Evolutionary conservation across 2,329 filamentous ascomycete genomes (phyloP), one percentile per base, ranked within the genome.

Genomic region (Fusarium sp.): DNA sequence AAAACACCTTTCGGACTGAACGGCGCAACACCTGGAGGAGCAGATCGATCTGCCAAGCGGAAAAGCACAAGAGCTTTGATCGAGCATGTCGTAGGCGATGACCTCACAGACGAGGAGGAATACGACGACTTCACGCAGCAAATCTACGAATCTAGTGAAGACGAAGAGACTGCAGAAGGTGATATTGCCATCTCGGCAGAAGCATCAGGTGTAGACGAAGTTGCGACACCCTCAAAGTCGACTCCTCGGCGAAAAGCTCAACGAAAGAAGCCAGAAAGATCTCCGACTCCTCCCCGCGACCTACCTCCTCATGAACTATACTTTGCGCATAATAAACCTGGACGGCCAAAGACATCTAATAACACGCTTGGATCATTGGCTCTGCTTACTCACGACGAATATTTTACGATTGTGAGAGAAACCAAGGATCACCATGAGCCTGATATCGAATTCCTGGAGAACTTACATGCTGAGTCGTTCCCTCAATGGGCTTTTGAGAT

Each of bases 401-500:
- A 96, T 80, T 97, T 97, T 74, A 85, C 88, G 46, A 70, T 82
- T 45, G 83, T 93, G 30, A 86, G 88, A 37, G 83, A 86, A 37
- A 89, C 90, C 70, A 77, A 85, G 62, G 92, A 97, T 72, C 88
- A 87, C 1, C 94, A 97, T 78, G 83, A 84, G 34, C 80, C 85
- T 4, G 92, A 97, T 70, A 87, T 92, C 53, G 84, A 87, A 20
- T 91, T 92, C 69, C 83, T 99, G 27, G 85, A 92, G 71, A 86
- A 89, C 9, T 81, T 97, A 24, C 95, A 98, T 77, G 84, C 89
- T 46, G 89, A 92, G 65, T 94, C 92, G 1, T 98, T 97, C 78
- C 87, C 91, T 3, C 96, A 98, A 78, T 99, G 96, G 96, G 83
- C 87, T 1, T 98, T 98, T 78, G 96, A 99, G 82, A 86, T 98